Percentiles rank a stretch among this genome's conserved stretches.
These are phyloP conservation scores for Aureobasidium leucospermi DNA, from an alignment of 2,329 filamentous ascomycete genomes.

Conservation along the genomic window DNA sequence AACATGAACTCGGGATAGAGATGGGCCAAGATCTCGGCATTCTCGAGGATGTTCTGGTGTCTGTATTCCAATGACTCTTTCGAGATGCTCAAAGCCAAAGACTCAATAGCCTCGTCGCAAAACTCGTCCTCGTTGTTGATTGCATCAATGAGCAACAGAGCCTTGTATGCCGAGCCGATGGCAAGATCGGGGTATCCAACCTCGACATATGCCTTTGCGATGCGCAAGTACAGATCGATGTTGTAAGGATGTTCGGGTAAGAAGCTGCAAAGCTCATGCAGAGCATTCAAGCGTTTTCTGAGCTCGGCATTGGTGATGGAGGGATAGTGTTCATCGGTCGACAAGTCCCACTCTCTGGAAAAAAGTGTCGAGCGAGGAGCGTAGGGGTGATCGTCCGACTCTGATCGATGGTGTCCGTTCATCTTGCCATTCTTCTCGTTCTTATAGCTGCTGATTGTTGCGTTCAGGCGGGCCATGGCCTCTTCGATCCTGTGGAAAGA, in stretches of 20 bases:
- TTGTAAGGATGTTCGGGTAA: constrained; percentile 30
- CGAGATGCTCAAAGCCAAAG: constrained; percentile 21
- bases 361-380: constrained; percentile 7
- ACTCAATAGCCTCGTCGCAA: constrained; percentile 58
- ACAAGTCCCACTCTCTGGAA: constrained; percentile 1
- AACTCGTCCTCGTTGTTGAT: constrained; percentile 73
- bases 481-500: constrained; percentile 12
- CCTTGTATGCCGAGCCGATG: constrained; percentile 81
- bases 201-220: constrained; percentile 62
- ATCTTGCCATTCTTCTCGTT: constrained; percentile 12
- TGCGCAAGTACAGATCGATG: constrained; percentile 48
- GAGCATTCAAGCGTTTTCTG: constrained; percentile 7
- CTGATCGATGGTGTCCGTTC: constrained; percentile 6
- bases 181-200: constrained; percentile 87
- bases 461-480: constrained; percentile 13
- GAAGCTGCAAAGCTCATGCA: constrained; percentile 14
- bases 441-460: constrained; percentile 21
- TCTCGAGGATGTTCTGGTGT: constrained; percentile 12
- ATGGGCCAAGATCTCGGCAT: constrained; percentile 10
- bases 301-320: constrained; percentile 16
- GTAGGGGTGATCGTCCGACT: constrained; percentile 10
- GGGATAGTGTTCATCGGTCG: constrained; percentile 15
- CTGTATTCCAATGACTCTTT: constrained; percentile 13
- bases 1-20: constrained; percentile 12
- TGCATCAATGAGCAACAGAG: constrained; percentile 79